A percentile compares a stretch with the other conserved stretches of the same genome.
phyloP scores from a whole-genome alignment of 2,329 filamentous ascomycete genomes.

The Chrysoporthe austroafricana region DNA sequence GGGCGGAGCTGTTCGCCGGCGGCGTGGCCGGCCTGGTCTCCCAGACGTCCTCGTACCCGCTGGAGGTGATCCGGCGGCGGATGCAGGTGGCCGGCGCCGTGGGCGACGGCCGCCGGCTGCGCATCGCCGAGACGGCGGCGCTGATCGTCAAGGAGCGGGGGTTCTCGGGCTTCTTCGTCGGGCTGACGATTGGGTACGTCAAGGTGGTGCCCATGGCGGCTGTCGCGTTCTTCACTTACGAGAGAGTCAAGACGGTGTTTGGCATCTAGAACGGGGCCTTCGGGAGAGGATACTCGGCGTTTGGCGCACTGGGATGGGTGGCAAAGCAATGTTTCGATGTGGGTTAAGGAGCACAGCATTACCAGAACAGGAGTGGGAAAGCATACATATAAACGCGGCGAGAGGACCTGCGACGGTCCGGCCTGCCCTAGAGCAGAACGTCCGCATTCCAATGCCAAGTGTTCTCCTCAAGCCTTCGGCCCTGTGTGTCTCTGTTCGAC shows the following conservation, averaged over 20 bases:
- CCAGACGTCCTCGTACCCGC: constrained; percentile 89
- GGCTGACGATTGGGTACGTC: constrained; percentile 90
- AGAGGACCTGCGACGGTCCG: neutral
- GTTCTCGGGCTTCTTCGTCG: constrained; percentile 84
- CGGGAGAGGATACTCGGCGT: constrained; percentile 15
- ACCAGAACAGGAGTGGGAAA: neutral
- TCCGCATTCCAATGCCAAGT: constrained; percentile 6
- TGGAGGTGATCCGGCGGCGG: constrained; percentile 87
- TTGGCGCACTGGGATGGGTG: constrained; percentile 21
- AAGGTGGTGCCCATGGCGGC: constrained; percentile 93
- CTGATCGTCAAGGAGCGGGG: constrained; percentile 79
- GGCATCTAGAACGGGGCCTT: constrained; percentile 57
- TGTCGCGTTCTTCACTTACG: constrained; percentile 68
- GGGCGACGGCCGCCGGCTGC: constrained; percentile 80
- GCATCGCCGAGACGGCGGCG: constrained; percentile 76
- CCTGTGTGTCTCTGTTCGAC: neutral
- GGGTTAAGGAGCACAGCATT: constrained; percentile 2
- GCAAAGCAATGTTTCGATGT: constrained; percentile 24
- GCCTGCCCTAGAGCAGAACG: constrained; percentile 1
- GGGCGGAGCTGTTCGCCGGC: constrained; percentile 84
- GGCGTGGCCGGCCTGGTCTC: constrained; percentile 86
- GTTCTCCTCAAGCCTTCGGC: neutral
- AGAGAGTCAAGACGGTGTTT: constrained; percentile 64
- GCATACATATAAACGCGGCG: neutral
- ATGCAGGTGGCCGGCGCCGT: constrained; percentile 98